Percentiles rank a stretch among this genome's conserved stretches.
Evolutionary conservation across 192 early-diverging fungal species (phyloP).

Genomic region (Coemansia sp.): DNA sequence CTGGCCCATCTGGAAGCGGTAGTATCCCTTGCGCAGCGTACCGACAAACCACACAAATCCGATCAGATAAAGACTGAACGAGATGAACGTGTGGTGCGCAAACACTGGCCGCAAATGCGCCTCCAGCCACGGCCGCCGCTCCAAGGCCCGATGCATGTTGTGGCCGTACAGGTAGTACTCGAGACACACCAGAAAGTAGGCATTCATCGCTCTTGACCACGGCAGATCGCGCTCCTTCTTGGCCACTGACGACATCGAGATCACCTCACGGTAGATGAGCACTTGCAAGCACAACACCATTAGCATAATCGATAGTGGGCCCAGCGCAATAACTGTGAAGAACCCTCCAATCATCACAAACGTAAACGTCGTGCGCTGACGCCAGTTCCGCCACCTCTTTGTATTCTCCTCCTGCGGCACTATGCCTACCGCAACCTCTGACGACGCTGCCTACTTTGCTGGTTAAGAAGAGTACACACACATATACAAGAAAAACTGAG

Average conservation of each 20-base stretch:
- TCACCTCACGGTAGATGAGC: conserved; percentile 92
- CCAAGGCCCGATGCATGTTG: conserved; percentile 88
- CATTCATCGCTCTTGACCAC: conserved; percentile 92
- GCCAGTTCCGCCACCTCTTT: conserved; percentile 77
- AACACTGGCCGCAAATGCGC: conserved; percentile 82
- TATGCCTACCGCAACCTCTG: conserved; percentile 8
- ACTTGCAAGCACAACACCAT: conserved; percentile 84
- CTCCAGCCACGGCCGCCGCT: conserved; percentile 81
- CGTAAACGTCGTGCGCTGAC: conserved; percentile 81
- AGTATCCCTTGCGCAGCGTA: conserved; percentile 90
- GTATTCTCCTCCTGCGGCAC: conserved; percentile 42
- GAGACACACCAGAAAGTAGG: conserved; percentile 88
- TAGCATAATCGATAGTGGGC: conserved; percentile 84
- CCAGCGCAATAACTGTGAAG: conserved; percentile 71
- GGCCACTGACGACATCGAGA: conserved; percentile 81
- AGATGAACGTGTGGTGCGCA: conserved; percentile 93
- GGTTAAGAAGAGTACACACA: background rate
- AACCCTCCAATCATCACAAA: conserved; percentile 90
- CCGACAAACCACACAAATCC: conserved; percentile 91
- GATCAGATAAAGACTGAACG: conserved; percentile 84
- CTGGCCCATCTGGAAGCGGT: conserved; percentile 94
- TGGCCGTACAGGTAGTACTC: conserved; percentile 97
- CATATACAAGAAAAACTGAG: background rate
- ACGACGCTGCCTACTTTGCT: background rate
- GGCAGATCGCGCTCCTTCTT: conserved; percentile 84